These are phyloP conservation scores for Moesziomyces antarcticus DNA, from an alignment of 1,284 basidiomycete species.

Conservation along the genomic window DNA sequence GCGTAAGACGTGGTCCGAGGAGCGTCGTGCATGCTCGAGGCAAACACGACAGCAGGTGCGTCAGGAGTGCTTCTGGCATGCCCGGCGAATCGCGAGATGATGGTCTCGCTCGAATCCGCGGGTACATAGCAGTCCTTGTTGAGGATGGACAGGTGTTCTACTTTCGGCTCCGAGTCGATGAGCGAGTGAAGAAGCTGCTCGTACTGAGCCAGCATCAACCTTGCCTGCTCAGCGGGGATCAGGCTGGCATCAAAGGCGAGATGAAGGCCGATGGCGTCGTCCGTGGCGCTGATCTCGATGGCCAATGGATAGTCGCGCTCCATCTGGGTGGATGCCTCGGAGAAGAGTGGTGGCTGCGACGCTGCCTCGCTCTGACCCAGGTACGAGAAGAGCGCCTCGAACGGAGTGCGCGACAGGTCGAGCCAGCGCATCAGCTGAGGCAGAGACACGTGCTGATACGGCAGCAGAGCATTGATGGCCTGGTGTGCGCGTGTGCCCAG, in stretches of 20 bases:
- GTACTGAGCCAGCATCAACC: slow-evolving; percentile 47
- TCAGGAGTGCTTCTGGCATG: slow-evolving; percentile 32
- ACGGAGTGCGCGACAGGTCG: slow-evolving; percentile 29
- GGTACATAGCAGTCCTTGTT: slow-evolving; percentile 45
- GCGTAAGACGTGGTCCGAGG: slow-evolving; percentile 43
- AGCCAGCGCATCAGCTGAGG: slow-evolving; percentile 53
- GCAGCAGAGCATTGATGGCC: slow-evolving; percentile 33
- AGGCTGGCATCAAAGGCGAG: slow-evolving; percentile 40
- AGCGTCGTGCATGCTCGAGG: slow-evolving; percentile 24
- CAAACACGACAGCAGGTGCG: slow-evolving; percentile 52
- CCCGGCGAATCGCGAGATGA: slow-evolving; percentile 43
- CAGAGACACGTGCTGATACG: slow-evolving; percentile 57
- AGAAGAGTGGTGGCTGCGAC: slow-evolving; percentile 6
- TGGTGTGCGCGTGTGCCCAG: slow-evolving; percentile 19
- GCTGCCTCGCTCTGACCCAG: slow-evolving; percentile 19
- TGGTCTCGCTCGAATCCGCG: slow-evolving; percentile 21
- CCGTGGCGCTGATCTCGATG: slow-evolving; percentile 49
- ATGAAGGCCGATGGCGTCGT: slow-evolving; percentile 34
- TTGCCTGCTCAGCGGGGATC: slow-evolving; percentile 46
- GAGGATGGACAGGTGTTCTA: slow-evolving; percentile 22
- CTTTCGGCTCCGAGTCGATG: background rate
- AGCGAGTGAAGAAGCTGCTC: slow-evolving; percentile 23
- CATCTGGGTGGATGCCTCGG: slow-evolving; percentile 37
- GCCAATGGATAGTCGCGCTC: slow-evolving; percentile 57
- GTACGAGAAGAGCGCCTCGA: slow-evolving; percentile 61